Percentiles rank a stretch among this genome's conserved stretches.
Conservation (phyloP, 352 stramenopile species). For the Phytophthora syringae region DNA sequence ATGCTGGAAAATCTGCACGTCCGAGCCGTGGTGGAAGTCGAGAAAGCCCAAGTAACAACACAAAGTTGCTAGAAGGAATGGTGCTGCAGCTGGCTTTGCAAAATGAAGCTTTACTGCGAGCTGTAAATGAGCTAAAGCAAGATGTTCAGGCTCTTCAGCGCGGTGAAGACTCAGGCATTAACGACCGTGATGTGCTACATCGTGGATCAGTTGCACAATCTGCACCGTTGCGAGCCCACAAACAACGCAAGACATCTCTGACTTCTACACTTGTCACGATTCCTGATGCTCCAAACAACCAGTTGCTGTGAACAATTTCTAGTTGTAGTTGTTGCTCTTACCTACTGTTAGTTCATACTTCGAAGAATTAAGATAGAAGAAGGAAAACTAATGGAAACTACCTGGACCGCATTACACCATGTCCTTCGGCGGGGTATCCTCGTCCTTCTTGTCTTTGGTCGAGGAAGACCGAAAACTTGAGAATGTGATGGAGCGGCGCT, state of each 20-base stretch:
- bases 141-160: constrained; percentile 37
- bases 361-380: constrained; percentile 15
- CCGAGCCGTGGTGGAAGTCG: not conserved
- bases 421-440: constrained; percentile 17
- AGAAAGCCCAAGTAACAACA: constrained; percentile 22
- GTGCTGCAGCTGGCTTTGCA: constrained; percentile 62
- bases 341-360: too few relatives aligned
- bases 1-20: not conserved
- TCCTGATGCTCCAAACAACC: constrained; percentile 14
- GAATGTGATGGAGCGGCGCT: constrained; percentile 84
- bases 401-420: constrained; percentile 17
- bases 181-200: constrained; percentile 16
- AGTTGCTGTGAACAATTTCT: constrained; percentile 13
- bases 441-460: constrained; percentile 33
- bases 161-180: constrained; percentile 2
- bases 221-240: constrained; percentile 4
- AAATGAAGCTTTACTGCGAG: constrained; percentile 57
- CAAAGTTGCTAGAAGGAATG: constrained; percentile 60
- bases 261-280: constrained; percentile 9
- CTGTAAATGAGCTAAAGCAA: constrained; percentile 49
- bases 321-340: too few relatives aligned
- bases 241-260: constrained; percentile 7
- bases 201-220: not conserved
- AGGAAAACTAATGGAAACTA: constrained; percentile 18
- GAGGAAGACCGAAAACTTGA: constrained; percentile 50